Evolutionary conservation across 371 early-diverging fungal species (phyloP).

Genomic region (Mortierella sp.): DNA sequence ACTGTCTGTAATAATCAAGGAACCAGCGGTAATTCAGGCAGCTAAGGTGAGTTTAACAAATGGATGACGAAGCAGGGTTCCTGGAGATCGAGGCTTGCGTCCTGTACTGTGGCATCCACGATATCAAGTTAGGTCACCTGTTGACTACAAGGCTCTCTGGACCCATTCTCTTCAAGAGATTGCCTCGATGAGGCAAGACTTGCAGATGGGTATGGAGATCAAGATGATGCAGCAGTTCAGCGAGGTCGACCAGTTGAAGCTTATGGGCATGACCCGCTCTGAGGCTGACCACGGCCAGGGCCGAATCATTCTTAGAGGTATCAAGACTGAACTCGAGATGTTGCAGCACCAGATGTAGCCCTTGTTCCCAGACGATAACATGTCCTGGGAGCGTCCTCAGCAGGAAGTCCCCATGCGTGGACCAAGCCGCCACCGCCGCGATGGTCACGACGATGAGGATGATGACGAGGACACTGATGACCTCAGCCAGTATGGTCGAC

Average conservation of each 20-base stretch:
- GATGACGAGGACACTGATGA: slow-evolving; percentile 26
- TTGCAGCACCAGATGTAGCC: slow-evolving; percentile 49
- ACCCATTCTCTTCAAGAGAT: slow-evolving; percentile 55
- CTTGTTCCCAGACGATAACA: slow-evolving; percentile 43
- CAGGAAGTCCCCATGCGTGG: slow-evolving; percentile 23
- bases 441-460: slow-evolving; percentile 24
- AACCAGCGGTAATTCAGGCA: too few relatives aligned
- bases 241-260: slow-evolving; percentile 51
- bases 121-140: too few relatives aligned
- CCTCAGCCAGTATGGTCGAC: slow-evolving; percentile 20
- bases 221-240: slow-evolving; percentile 57
- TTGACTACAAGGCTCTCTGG: slow-evolving; percentile 55
- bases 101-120: too few relatives aligned
- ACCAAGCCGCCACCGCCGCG: slow-evolving; percentile 10
- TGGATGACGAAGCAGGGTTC: too few relatives aligned
- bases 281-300: slow-evolving; percentile 53
- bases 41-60: too few relatives aligned
- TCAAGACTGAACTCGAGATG: slow-evolving; percentile 55
- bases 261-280: slow-evolving; percentile 51
- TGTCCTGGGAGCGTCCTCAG: slow-evolving; percentile 42
- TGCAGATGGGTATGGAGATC: slow-evolving; percentile 58
- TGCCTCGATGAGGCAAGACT: slow-evolving; percentile 51
- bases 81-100: too few relatives aligned
- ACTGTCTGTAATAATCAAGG: too few relatives aligned
- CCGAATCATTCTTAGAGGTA: slow-evolving; percentile 34